phyloP scores from a whole-genome alignment of 768 basidiomycete species.

The Udeniomyces megalosporus region DNA sequence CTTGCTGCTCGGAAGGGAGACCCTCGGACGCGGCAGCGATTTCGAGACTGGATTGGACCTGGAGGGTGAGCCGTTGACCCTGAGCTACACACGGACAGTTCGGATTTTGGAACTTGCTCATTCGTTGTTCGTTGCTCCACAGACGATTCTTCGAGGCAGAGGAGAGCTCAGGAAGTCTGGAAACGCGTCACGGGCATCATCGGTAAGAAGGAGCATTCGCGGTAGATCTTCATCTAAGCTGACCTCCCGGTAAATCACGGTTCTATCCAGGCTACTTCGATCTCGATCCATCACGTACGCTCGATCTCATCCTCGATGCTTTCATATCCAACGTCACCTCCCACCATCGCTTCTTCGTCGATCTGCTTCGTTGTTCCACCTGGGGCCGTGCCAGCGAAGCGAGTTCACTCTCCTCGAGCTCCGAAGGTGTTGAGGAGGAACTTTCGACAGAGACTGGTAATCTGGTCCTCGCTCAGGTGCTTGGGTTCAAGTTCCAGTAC shows the following conservation, averaged over 20 bases:
- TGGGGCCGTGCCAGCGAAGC: slow-evolving; percentile 37
- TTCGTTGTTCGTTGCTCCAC: too few relatives aligned
- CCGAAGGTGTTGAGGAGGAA: slow-evolving; percentile 17
- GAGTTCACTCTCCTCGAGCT: not conserved
- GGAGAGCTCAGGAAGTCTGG: slow-evolving; percentile 38
- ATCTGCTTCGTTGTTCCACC: slow-evolving; percentile 68
- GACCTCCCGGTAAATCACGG: not conserved
- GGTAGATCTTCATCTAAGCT: too few relatives aligned
- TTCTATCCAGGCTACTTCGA: slow-evolving; percentile 57
- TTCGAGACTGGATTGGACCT: slow-evolving; percentile 5
- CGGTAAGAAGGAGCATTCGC: too few relatives aligned
- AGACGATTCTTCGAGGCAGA: not conserved
- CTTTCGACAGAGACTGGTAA: slow-evolving; percentile 20
- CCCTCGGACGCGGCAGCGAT: slow-evolving; percentile 8
- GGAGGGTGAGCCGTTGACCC: slow-evolving; percentile 1
- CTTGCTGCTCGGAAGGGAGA: slow-evolving; percentile 38
- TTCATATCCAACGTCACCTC: slow-evolving; percentile 63
- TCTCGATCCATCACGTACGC: slow-evolving; percentile 79
- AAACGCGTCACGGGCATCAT: slow-evolving; percentile 74
- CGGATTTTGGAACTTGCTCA: too few relatives aligned
- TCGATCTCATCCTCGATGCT: slow-evolving; percentile 86
- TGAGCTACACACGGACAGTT: too few relatives aligned
- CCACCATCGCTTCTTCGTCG: slow-evolving; percentile 77
- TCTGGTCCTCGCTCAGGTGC: slow-evolving; percentile 47
- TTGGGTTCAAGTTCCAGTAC: slow-evolving; percentile 92